Base-by-base conservation (phyloP, 2,329 filamentous ascomycete species). In the Massarina eburnea region DNA sequence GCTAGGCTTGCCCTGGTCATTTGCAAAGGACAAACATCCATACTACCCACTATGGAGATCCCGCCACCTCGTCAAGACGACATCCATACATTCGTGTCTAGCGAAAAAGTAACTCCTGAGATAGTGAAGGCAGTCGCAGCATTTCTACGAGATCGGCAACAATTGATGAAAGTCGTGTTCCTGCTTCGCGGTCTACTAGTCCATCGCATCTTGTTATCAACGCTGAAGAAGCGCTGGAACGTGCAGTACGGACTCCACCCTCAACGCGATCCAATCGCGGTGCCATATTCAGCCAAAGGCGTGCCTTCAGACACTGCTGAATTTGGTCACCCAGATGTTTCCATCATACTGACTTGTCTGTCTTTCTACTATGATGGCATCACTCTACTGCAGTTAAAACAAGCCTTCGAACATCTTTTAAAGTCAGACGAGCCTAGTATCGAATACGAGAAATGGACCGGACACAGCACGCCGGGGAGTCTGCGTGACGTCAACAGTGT, bases 301-400 rank as follows among this genome's bases (percentile, higher is more conserved):
- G 74, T 79, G 0, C 84, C 86, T 0, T 79, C 77, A 0, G 77
- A 81, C 1, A 76, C 80, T 6, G 79, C 85, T 0, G 85, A 90
- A 59, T 90, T 79, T 62, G 83, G 85, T 0, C 85, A 90, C 52
- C 84, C 85, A 0, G 80, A 90, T 59, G 83, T 68, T 1, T 58
- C 63, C 1, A 70, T 71, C 27, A 51, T 65, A n/a, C 39, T 71
- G 22, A 70, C 67, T 3, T 64, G 59, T 24, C 64, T 88, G 0
- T 75, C 81, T 0, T 87, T 85, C 52, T 88, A 88, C 51, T 83
- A 85, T 34, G 61, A 75, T 3, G 84, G 84, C 0, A 60, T 88
- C 0, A 75, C 45, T 2, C 41, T 72, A 1, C 14, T 42, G 0
- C 81, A 86, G 46, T 68, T 85, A 0, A 69, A 67, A 1, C 71